Percentiles rank a stretch among this genome's conserved stretches.
Conservation (phyloP, 2,329 filamentous ascomycete genomes). For the Cercospora sesami region DNA sequence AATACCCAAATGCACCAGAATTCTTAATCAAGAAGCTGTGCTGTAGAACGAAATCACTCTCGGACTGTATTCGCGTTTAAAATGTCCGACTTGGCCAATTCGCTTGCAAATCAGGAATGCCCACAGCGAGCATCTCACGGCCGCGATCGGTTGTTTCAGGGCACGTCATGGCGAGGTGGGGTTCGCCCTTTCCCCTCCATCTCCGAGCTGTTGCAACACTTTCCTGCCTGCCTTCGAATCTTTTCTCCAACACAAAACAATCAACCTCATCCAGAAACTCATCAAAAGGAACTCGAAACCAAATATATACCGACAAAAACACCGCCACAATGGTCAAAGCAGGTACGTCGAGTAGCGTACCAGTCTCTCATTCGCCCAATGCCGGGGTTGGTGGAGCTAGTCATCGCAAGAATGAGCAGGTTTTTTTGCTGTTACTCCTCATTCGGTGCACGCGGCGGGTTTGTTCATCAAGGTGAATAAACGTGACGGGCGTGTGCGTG, state of each 20-base stretch:
- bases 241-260: slow-evolving; percentile 1
- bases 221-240: slow-evolving; percentile 6
- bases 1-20: slow-evolving; percentile 2
- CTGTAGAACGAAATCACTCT: neutral
- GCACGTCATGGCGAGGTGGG: slow-evolving; percentile 13
- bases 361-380: slow-evolving; percentile 17
- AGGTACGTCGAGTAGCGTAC: slow-evolving; percentile 61
- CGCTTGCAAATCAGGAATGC: neutral
- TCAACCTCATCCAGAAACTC: neutral
- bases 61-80: neutral
- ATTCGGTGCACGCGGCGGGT: slow-evolving; percentile 18
- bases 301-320: slow-evolving; percentile 39
- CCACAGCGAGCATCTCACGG: slow-evolving; percentile 3
- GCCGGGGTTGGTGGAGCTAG: slow-evolving; percentile 42
- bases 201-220: slow-evolving; percentile 6
- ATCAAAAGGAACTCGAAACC: slow-evolving; percentile 16
- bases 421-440: slow-evolving; percentile 26
- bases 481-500: neutral
- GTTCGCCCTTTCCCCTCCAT: slow-evolving; percentile 9
- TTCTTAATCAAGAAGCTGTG: neutral
- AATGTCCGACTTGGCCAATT: slow-evolving; percentile 1
- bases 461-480: slow-evolving; percentile 28
- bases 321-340: slow-evolving; percentile 96
- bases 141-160: slow-evolving; percentile 7
- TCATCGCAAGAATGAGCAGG: slow-evolving; percentile 37